Conservation (phyloP, 129 eudicot genomes). For the Arctium lappa region DNA sequence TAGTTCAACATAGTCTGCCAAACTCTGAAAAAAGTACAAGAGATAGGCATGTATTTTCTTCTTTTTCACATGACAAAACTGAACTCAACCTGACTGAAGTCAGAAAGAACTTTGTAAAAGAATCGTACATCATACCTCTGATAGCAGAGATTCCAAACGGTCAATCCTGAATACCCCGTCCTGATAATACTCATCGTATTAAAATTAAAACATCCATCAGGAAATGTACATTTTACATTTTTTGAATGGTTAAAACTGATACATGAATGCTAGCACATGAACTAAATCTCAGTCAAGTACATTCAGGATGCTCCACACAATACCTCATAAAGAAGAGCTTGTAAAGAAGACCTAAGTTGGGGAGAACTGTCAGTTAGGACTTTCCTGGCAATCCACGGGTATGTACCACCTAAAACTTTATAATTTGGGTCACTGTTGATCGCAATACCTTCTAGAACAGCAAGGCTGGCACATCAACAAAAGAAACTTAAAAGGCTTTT, state of each 20-base stretch:
- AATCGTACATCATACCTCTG: conserved; percentile 55
- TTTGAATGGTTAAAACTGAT: background rate
- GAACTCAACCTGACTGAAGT: background rate
- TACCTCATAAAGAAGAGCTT: conserved; percentile 89
- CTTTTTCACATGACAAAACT: background rate
- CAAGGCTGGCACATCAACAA: conserved; percentile 62
- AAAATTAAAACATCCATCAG: background rate
- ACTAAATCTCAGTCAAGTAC: background rate
- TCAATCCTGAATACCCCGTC: conserved; percentile 93
- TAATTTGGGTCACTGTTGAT: conserved; percentile 75
- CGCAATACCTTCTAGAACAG: conserved; percentile 97
- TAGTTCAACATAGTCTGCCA: background rate
- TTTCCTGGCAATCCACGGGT: conserved; percentile 97
- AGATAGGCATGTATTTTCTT: background rate
- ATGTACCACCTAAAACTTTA: conserved; percentile 97
- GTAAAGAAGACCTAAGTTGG: conserved; percentile 73
- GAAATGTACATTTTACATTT: background rate
- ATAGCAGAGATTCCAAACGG: conserved; percentile 80
- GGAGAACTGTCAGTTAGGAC: conserved; percentile 90
- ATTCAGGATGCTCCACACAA: background rate
- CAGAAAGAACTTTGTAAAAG: background rate
- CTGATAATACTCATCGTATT: conserved; percentile 32
- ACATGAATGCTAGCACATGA: background rate
- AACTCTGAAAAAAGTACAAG: background rate
- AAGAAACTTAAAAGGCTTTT: background rate